Conservation (phyloP, 2,329 filamentous ascomycete species). For the Aspergillus flavus region DNA sequence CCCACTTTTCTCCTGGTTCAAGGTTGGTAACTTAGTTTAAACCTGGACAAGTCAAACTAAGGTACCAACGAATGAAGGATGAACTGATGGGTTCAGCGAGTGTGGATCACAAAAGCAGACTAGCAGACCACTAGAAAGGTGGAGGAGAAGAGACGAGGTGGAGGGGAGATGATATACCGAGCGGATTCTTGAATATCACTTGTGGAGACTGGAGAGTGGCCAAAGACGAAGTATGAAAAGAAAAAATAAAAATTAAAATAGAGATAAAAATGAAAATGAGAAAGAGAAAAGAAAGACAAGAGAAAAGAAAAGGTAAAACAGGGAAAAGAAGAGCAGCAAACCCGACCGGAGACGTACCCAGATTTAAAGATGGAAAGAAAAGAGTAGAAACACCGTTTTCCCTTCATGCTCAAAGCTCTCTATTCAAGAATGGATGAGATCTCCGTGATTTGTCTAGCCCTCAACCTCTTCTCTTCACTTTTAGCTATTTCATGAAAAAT, state of each 20-base stretch:
- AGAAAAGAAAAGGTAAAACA: not conserved
- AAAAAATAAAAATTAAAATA: not conserved
- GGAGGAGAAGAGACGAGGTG: not conserved
- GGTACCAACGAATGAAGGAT: constrained; percentile 16
- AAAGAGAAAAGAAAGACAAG: not conserved
- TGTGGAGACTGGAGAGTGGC: constrained; percentile 3
- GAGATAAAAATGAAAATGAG: not conserved
- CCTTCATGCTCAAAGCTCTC: not conserved
- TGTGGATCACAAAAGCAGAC: constrained; percentile 12
- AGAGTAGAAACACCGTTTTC: not conserved
- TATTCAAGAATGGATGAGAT: not conserved
- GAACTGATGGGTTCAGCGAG: constrained; percentile 13
- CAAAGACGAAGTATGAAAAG: not conserved
- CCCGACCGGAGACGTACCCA: constrained; percentile 11
- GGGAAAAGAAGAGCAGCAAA: not conserved
- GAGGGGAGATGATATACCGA: constrained; percentile 8
- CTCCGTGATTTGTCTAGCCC: not conserved
- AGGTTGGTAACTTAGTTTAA: constrained; percentile 12
- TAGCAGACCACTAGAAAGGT: constrained; percentile 10
- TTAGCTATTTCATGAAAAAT: not conserved
- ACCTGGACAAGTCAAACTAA: constrained; percentile 7
- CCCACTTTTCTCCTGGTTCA: constrained; percentile 8
- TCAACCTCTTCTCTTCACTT: not conserved
- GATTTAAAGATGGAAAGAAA: not conserved
- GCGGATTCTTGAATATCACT: not conserved